Base-by-base conservation (phyloP, 768 basidiomycete genomes). In the Filobasidium floriforme region DNA sequence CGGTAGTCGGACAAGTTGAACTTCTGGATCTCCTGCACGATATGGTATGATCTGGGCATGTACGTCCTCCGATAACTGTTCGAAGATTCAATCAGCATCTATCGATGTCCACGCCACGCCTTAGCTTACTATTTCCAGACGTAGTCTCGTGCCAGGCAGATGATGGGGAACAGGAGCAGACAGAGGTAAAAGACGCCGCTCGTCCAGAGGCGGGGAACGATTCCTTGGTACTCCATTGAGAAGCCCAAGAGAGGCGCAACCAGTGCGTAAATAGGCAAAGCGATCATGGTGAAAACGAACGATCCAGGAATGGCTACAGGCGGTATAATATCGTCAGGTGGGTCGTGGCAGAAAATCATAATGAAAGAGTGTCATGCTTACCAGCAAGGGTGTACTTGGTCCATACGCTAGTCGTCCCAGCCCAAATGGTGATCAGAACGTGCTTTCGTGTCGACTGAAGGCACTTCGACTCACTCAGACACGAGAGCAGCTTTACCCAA, bases 11-110 rank as follows among this genome's bases (percentile, higher is more conserved):
- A 92, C 65, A 96, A 87, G 78, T 96, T 94, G 82, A 93, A 97
- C 80, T 96, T 97, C 81, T 98, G 94, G n/a, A 99, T 84, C 76
- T 99, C 96, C 76, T 98, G 94, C 0, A 92, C 92, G 72, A 99
- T 91, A 74, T 99, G 96, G 78, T 98, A 99, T n/a, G 93, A 87
- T 44, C 86, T 83, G 0, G 96, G 94, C 69, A 80, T 81, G 79
- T 96, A 96, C 29, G 94, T 92, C 70, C 94, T 83, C 66, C 88
- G 86, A 76, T 96, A 98, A 77, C 92, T 93, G 68, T 14, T 14
- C 32, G 24, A 15, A 26, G 6, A 19, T 41, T 41, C n/a, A 24
- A 52, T 1, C 40, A 44, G 49, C 15, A 64, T 46, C 7, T 55
- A 18, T 15, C 57, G 28, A 11, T 32, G 5, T 26, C 28, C 46